A percentile compares a stretch with the other conserved stretches of the same genome.
Conservation (phyloP, 1,139 yeast genomes). For the Nadsonia starkeyi-henricii region DNA sequence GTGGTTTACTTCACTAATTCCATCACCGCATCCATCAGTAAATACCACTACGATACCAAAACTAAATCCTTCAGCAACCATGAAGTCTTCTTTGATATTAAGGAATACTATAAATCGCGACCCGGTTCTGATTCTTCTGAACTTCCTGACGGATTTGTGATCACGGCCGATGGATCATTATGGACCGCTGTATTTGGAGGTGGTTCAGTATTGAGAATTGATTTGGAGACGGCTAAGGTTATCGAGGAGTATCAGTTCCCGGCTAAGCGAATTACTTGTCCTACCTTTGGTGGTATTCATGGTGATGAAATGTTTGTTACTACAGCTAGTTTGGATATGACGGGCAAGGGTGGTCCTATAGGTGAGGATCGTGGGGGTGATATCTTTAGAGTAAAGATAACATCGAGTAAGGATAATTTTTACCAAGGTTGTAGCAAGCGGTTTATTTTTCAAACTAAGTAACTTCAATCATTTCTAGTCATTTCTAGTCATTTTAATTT, state of each 20-base stretch:
- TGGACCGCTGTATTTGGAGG: slow-evolving; percentile 50
- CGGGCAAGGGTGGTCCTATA: neutral
- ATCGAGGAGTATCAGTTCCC: slow-evolving; percentile 42
- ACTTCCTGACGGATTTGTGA: slow-evolving; percentile 64
- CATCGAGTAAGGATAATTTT: too few species aligned
- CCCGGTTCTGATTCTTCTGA: slow-evolving; percentile 1
- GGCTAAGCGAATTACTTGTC: slow-evolving; percentile 47
- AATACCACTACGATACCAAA: slow-evolving; percentile 41
- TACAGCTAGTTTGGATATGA: neutral
- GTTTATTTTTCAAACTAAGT: too few species aligned
- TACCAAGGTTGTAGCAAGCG: too few species aligned
- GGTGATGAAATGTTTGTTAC: slow-evolving; percentile 49
- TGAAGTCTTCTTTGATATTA: slow-evolving; percentile 31
- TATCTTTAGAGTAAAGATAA: neutral
- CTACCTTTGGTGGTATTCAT: slow-evolving; percentile 48
- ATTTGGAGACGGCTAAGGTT: slow-evolving; percentile 32
- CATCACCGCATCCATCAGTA: slow-evolving; percentile 41
- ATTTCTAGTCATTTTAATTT: too few species aligned
- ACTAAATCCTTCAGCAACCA: slow-evolving; percentile 17
- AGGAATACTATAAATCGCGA: slow-evolving; percentile 17
- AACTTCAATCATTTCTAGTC: too few species aligned
- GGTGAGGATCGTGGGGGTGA: neutral
- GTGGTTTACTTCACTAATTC: slow-evolving; percentile 65
- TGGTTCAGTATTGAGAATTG: slow-evolving; percentile 38
- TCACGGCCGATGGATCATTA: slow-evolving; percentile 43